Evolutionary conservation across 2,329 filamentous ascomycete species (phyloP), one percentile per base, ranked within the genome.

Genomic region (Anisogramma anomala): DNA sequence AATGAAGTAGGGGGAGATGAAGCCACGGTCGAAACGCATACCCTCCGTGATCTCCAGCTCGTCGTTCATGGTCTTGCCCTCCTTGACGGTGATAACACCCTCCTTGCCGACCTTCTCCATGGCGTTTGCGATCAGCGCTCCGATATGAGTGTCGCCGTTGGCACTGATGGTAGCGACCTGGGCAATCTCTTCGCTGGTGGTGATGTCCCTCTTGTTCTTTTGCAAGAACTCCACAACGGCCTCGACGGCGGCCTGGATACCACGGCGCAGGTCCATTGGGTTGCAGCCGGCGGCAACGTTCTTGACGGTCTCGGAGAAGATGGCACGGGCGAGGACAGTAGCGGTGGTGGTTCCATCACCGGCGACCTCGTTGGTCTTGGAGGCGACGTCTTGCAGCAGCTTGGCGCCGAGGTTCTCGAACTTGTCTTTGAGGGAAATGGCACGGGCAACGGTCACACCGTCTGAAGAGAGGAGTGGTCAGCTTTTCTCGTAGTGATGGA

Each of bases 101-200:
- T 98, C 91, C 78, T 98, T 98, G 67, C 91, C 91, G 50, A 98
- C 91, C 77, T 94, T 94, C 77, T 98, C 91, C 91, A 98, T 98
- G 55, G 91, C 91, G 61, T 80, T 95, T 61, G 91, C 88, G 64
- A 98, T 91, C 61, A 98, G 78, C 68, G 86, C 81, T 56, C 91
- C 91, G 58, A 98, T 85, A 69, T 95, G 88, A 45, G 78, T 79
- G 62, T 98, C 91, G 54, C 91, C 91, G 68, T 98, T 98, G 64
- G 91, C 91, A 55, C 82, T 89, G 69, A 98, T 98, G 56, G 91
- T 96, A 51, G 91, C 91, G 48, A 98, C 91, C 72, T 98, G 91
- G 39, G 89, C 87, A 58, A 98, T 86, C 74, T 98, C 91, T 57
- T 81, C 86, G 61, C 84, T 93, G 43, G 91, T 98, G 55, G 91